phyloP scores from a whole-genome alignment of 306 rosid species.

The Biancaea sappan region DNA sequence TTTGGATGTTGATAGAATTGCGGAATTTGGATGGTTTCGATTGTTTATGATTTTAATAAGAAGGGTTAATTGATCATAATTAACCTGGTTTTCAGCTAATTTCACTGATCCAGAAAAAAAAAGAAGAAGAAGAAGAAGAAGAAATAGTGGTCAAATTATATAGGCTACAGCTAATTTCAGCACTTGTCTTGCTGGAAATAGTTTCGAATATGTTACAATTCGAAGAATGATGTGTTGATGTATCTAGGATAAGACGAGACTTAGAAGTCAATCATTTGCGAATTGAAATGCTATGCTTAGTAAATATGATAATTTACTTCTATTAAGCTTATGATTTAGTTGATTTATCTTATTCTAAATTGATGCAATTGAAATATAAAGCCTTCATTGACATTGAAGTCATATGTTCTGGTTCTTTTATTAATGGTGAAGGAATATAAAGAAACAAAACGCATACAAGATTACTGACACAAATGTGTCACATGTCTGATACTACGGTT shows the following conservation, averaged over 20 bases:
- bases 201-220: not conserved
- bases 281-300: not conserved
- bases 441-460: not conserved
- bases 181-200: not conserved
- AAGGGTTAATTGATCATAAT: not conserved
- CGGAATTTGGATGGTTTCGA: not conserved
- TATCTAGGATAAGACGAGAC: not conserved
- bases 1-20: not conserved
- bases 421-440: not conserved
- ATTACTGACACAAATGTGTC: not conserved
- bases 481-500: not conserved
- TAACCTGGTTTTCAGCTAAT: not conserved
- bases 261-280: not conserved
- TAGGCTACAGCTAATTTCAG: not conserved
- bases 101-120: not conserved
- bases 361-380: not conserved
- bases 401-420: not conserved
- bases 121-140: too few relatives aligned
- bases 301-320: not conserved
- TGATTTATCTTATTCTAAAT: not conserved
- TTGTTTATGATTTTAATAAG: not conserved
- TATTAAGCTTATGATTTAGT: not conserved
- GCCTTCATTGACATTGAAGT: not conserved
- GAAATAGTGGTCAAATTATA: too few relatives aligned
- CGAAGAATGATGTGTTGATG: slow-evolving; percentile 7